Conservation (phyloP, 1,139 yeast genomes). For the Kodamaea derodonti region DNA sequence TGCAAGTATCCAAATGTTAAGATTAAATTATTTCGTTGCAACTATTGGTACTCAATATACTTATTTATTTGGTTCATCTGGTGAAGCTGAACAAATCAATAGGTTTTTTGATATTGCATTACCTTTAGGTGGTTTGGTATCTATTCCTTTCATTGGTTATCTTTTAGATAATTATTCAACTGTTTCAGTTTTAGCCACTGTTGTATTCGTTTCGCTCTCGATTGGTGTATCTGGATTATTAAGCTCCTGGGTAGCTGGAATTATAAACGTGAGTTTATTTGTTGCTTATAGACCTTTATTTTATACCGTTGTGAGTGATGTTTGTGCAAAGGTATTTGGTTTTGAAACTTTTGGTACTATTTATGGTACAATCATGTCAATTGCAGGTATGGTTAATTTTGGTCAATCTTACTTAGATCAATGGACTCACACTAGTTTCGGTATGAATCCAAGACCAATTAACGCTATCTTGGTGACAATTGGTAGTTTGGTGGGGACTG, state of each 20-base stretch:
- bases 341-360: constrained; percentile 48
- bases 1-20: constrained; percentile 41
- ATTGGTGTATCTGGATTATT: constrained; percentile 39
- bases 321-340: constrained; percentile 47
- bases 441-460: constrained; percentile 43
- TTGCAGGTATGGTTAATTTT: constrained; percentile 39
- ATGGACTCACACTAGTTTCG: constrained; percentile 35
- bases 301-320: constrained; percentile 42
- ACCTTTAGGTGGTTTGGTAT: constrained; percentile 43
- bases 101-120: constrained; percentile 41
- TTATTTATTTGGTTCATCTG: constrained; percentile 30
- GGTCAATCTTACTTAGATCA: constrained; percentile 37
- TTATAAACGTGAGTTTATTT: constrained; percentile 34
- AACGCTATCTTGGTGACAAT: constrained; percentile 26
- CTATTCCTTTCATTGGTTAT: constrained; percentile 41
- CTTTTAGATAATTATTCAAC: constrained; percentile 39
- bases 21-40: constrained; percentile 45
- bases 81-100: constrained; percentile 28
- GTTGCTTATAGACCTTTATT: constrained; percentile 44
- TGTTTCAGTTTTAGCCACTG: constrained; percentile 26
- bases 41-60: constrained; percentile 43
- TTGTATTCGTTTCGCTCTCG: constrained; percentile 28
- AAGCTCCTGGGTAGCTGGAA: constrained; percentile 26
- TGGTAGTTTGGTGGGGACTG: constrained; percentile 30
- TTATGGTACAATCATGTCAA: constrained; percentile 41